Evolutionary conservation across 2,329 filamentous ascomycete species (phyloP), one percentile per base, ranked within the genome.

Genomic region (Tolypocladium capitatum): DNA sequence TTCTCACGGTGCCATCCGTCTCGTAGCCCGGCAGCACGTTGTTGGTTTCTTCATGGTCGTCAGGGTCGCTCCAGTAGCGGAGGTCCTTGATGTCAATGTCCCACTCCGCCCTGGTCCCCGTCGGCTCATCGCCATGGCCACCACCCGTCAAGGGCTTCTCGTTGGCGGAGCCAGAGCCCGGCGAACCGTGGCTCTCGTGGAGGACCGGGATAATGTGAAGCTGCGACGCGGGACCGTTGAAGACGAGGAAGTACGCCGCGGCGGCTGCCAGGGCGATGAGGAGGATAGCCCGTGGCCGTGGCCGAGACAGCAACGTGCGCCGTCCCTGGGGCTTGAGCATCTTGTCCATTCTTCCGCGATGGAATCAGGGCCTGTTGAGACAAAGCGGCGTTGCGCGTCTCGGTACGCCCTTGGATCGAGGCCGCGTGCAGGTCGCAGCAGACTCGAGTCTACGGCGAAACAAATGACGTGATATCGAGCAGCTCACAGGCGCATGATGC

Each of bases 191-290:
- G 44, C 34, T 32, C 10, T 55, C 48, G 28, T 51, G 50, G 14
- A 54, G 50, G 47, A 61, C 63, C 2, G 64, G 64, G 10, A 68
- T 65, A 21, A 66, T 62, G 44, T 59, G 65, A 35, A 67, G 57
- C 21, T 54, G 58, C 10, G 60, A 55, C 14, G 56, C 51, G 14
- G 65, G 61, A 20, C 60, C 61, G 50, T 63, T 66, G 48, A 71
- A 64, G 20, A 72, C 51, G 40, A 73, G 52, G 55, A 67, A 70
- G 54, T 72, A 74, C 32, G 70, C 61, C n/a, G 65, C 62, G 20
- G 68, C 53, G 33, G 65, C 56, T 30, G 66, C 66, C 21, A 72
- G 49, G 31, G 60, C 59, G 24, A 72, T 57, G 33, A 73, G 53
- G 10, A 73, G 52, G 30, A 74, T 52, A 35, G 66, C 61, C 56